Base-by-base conservation (phyloP, 139 green algal species). In the Prasinococcaceae sp. region DNA sequence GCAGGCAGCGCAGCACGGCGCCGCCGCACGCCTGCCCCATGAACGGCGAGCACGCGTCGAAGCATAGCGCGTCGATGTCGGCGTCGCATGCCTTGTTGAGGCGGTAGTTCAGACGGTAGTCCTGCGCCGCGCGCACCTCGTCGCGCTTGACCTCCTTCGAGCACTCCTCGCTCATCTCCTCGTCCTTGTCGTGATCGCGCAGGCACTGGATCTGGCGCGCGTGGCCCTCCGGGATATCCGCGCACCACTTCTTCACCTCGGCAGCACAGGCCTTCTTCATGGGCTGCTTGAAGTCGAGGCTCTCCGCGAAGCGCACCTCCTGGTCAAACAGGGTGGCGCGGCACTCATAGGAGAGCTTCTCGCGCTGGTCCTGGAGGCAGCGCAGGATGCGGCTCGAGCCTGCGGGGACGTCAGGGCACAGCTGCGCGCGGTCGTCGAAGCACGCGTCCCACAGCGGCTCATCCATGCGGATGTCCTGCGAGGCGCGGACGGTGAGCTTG, bases 81-180 rank as follows among this genome's bases (percentile, higher is more conserved):
- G 41, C 51, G 30, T 81, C 50, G 65, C 84, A 94, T 0, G 72
- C 65, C 23, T 70, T 78, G n/a, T 60, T 47, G 17, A 94, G 73
- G 20, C 82, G 70, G 59, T 75, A 84, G 68, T 92, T 94, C n/a
- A 94, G 69, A 23, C 81, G 73, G 69, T 88, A 94, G 66, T 94
- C 84, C 14, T 58, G 25, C 29, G 48, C 58, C 3, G 24, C 19
- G 36, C 72, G 55, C n/a, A 66, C 38, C 70, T 86, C 58, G 45
- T 90, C 81, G 0, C 32, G 22, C 26, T 55, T 50, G 4, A 93
- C 58, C 65, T 90, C 79, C 12, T 73, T 60, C 14, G 60, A 54
- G 74, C 84, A 93, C 19, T 84, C 75, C 1, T 53, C 60, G 20
- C 69, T 60, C 65, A 90, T 86, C 9, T 79, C 73, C 20, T 62